phyloP scores from a whole-genome alignment of 2,329 filamentous ascomycete genomes.

The Incumbomyces delicatus region DNA sequence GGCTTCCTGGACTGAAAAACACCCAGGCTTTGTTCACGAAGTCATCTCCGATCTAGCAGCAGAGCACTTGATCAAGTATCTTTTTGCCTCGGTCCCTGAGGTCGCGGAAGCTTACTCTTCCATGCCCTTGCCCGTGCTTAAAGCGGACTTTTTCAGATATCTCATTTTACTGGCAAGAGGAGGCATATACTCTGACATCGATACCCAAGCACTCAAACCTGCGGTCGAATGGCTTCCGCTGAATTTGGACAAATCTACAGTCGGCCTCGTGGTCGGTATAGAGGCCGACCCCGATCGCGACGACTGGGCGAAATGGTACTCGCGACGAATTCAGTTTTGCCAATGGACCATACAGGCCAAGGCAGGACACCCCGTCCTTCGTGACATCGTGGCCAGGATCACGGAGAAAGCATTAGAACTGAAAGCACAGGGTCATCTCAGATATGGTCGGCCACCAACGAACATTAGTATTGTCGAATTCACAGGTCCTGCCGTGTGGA shows the following conservation, averaged over 20 bases:
- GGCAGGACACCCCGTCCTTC: conserved; percentile 81
- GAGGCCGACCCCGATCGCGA: conserved; percentile 89
- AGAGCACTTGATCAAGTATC: conserved; percentile 66
- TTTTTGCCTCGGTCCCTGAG: conserved; percentile 75
- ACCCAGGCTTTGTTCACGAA: conserved; percentile 90
- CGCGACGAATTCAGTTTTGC: conserved; percentile 91
- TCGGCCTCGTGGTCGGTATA: conserved; percentile 87
- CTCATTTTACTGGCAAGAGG: conserved; percentile 66
- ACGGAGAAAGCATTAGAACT: conserved; percentile 69
- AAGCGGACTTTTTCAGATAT: conserved; percentile 70
- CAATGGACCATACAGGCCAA: conserved; percentile 98
- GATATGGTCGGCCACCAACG: conserved; percentile 46
- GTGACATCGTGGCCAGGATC: conserved; percentile 77
- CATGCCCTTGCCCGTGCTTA: conserved; percentile 63
- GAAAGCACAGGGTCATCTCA: conserved; percentile 58
- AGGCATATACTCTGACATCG: conserved; percentile 84
- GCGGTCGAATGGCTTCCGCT: conserved; percentile 80
- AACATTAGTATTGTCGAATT: conserved; percentile 75
- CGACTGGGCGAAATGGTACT: conserved; percentile 95
- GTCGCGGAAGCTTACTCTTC: conserved; percentile 67
- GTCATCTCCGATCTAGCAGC: conserved; percentile 90
- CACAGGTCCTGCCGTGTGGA: conserved; percentile 91
- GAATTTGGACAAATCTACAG: conserved; percentile 61
- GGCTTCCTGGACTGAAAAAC: conserved; percentile 76
- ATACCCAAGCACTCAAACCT: conserved; percentile 74